Base-by-base conservation (phyloP, 1,284 basidiomycete species). In the Malassezia equina region DNA sequence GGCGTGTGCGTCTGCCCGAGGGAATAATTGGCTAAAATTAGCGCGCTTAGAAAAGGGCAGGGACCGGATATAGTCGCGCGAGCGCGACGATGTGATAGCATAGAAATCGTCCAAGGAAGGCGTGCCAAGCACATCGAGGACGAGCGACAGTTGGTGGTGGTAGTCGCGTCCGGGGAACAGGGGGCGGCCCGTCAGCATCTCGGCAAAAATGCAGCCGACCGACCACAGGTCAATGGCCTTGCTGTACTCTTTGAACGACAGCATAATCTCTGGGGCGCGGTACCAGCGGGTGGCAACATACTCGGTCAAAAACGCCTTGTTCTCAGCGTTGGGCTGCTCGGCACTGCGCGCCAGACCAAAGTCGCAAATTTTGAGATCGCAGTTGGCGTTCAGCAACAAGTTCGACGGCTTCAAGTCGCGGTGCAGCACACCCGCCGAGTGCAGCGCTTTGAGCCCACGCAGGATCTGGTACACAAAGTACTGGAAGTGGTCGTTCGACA, bases 21-120 rank as follows among this genome's bases (percentile, higher is more conserved):
- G 84, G 71, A 89, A 90, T 58, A 93, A 78, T 43, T 80, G 75
- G 36, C 78, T 74, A 63, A 94, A 86, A 53, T 85, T 83, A 67
- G 81, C 84, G 71, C 86, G 86, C 78, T 87, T 90, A 55, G 89
- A 81, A 76, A 94, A 91, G 0, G 90, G 90, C 27, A 96, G 79
- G 0, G 90, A 88, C 3, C 91, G 85, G 64, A 96, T 87, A 70
- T 94, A 94, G 71, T 93, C 90, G 56, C 89, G 80, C 41, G 88
- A 90, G 28, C 88, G 79, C 17, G 82, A 80, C 9, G 86, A 87
- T 31, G 85, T 88, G 71, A 82, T 82, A 61, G 81, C 80, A 52
- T 81, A 79, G 60, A 82, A 82, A 65, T 82, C 81, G 61, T 82
- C 81, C 68, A 82, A 77, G 2, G 78, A 78, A 2, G 80, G 80